phyloP scores from a whole-genome alignment of 2,329 filamentous ascomycete genomes.

The Dothideomycetidae sp. region DNA sequence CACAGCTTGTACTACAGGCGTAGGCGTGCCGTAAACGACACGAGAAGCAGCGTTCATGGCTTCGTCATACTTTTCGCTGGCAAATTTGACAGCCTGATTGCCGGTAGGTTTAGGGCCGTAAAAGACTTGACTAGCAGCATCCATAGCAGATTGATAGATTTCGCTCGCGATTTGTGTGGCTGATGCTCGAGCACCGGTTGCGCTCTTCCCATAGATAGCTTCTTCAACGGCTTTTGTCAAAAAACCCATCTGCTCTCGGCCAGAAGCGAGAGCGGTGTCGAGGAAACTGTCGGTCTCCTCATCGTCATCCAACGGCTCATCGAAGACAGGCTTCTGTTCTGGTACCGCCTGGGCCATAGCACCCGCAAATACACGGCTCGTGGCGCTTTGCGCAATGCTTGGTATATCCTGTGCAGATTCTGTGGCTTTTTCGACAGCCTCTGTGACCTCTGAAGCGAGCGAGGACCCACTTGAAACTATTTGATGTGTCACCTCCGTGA shows the following conservation, averaged over 20 bases:
- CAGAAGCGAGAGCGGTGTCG: constrained; percentile 36
- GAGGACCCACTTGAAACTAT: constrained; percentile 14
- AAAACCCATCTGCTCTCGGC: constrained; percentile 38
- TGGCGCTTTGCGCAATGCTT: constrained; percentile 10
- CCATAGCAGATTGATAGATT: constrained; percentile 42
- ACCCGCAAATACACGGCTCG: constrained; percentile 38
- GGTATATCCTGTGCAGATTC: constrained; percentile 6
- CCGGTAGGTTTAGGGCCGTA: constrained; percentile 35
- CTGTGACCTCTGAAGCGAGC: constrained; percentile 20
- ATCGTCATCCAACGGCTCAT: constrained; percentile 28
- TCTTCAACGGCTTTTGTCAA: constrained; percentile 43
- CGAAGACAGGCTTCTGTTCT: constrained; percentile 35
- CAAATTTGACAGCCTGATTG: constrained; percentile 35
- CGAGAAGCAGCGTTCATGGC: constrained; percentile 46
- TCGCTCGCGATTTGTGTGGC: constrained; percentile 41
- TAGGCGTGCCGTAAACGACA: constrained; percentile 39
- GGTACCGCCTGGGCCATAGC: constrained; percentile 38
- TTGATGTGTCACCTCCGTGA: constrained; percentile 16
- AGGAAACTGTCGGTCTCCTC: constrained; percentile 35
- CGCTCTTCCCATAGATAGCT: constrained; percentile 33
- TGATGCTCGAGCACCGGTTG: constrained; percentile 35
- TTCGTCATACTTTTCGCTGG: constrained; percentile 40
- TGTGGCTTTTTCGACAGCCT: constrained; percentile 12
- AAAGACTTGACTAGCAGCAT: constrained; percentile 42
- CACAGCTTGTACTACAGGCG: constrained; percentile 30